Percentiles rank a stretch among this genome's conserved stretches.
Conservation (phyloP, 2,329 filamentous ascomycete genomes). For the Neonectria magnoliae region DNA sequence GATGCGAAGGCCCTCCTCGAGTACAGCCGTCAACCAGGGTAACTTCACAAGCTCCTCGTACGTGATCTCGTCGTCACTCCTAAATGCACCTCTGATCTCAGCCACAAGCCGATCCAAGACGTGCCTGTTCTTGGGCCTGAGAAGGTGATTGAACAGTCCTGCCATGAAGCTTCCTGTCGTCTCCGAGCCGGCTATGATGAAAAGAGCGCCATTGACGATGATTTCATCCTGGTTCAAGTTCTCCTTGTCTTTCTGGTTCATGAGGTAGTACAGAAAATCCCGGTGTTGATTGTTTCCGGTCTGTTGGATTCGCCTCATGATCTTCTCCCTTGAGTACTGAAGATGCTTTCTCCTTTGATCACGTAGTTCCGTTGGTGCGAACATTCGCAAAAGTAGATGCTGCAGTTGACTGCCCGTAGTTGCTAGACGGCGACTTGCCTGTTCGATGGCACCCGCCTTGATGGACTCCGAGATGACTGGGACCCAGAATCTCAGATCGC, state of each 20-base stretch:
- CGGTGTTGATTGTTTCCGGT: constrained; percentile 27
- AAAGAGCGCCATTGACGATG: constrained; percentile 45
- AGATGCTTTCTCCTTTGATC: constrained; percentile 46
- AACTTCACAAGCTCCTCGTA: constrained; percentile 51
- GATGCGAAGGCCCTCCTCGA: constrained; percentile 55
- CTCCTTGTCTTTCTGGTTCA: constrained; percentile 48
- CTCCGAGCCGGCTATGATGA: constrained; percentile 48
- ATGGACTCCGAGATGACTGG: constrained; percentile 37
- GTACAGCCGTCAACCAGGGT: constrained; percentile 52
- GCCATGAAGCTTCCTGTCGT: constrained; percentile 46
- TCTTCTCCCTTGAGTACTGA: constrained; percentile 49
- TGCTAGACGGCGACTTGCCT: constrained; percentile 24
- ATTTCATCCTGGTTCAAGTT: constrained; percentile 47
- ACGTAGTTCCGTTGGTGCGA: constrained; percentile 27
- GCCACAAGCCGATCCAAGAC: constrained; percentile 45
- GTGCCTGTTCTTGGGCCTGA: constrained; percentile 43
- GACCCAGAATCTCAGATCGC: constrained; percentile 41
- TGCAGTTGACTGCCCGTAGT: constrained; percentile 15
- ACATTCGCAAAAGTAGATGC: constrained; percentile 24
- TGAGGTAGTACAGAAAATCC: constrained; percentile 51
- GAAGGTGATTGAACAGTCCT: constrained; percentile 44
- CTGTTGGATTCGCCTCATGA: constrained; percentile 42
- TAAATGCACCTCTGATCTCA: constrained; percentile 47
- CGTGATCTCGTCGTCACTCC: constrained; percentile 43
- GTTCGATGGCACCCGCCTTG: constrained; percentile 46